Evolutionary conservation across 352 stramenopile genomes (phyloP), one percentile per base, ranked within the genome.

Genomic region (Globisporangium nagaii): DNA sequence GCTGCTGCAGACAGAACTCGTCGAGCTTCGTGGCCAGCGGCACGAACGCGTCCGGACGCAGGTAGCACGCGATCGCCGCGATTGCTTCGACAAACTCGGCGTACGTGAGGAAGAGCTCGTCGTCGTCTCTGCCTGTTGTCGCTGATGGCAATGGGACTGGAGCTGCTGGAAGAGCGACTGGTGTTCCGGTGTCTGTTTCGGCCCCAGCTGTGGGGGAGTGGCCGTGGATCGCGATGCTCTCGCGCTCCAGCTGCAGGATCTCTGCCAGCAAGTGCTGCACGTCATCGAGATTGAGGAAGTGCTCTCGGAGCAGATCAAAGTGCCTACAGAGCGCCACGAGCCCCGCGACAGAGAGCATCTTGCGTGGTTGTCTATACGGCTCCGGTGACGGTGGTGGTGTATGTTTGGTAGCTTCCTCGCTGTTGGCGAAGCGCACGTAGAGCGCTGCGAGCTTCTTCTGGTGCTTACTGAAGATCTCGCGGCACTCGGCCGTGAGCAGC

Each of bases 61-160:
- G 60, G 50, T 88, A 90, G 27, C 73, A 84, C 4, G 71, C 74
- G 17, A 90, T 57, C 2, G 79, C 79, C 13, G 72, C 70, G 1
- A 87, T 51, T 17, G 70, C 65, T 37, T 90, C 74, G 13, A 83
- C 49, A 43, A 85, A 90, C 53, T 90, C 79, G 7, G 71, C 58
- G 19, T 77, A 74, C 3, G 79, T 86, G 37, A 90, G 46, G 10
- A 86, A 63, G 31, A 83, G 31, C 32, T 47, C 41, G 9, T 73
- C 65, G 7, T 70, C 63, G 4, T 61, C 28, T 15, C 56, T 40
- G 49, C 4, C 22, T 25, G 19, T 51, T 36, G 30, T 12, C 17
- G n/a, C n/a, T 54, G 24, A 8, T 31, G 15, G 7, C 2, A 22
- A 15, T 30, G 20, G 0, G 8, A 30, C 4, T 22, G 17, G 17